A percentile compares a stretch with the other conserved stretches of the same genome.
Conservation (phyloP, 805 yeast genomes). For the Nematodospora valgi region DNA sequence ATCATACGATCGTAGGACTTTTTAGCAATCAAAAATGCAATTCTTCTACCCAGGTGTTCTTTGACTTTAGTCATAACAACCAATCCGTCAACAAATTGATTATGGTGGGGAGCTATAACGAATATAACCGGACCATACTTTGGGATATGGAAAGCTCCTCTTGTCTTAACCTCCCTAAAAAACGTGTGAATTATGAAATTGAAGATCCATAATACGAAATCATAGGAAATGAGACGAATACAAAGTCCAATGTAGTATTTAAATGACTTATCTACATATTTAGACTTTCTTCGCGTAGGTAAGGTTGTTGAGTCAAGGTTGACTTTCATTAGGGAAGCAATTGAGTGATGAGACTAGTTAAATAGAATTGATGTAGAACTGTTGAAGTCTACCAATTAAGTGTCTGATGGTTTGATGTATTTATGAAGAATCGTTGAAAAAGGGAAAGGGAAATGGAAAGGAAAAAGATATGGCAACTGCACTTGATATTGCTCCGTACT, state of each 20-base stretch:
- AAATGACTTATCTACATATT: slow-evolving; percentile 1
- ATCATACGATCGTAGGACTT: slow-evolving; percentile 29
- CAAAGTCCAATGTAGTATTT: slow-evolving; percentile 1
- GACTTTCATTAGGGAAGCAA: too few species aligned
- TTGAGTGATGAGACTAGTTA: too few species aligned
- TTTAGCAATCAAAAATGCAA: slow-evolving; percentile 37
- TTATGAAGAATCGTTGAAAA: too few species aligned
- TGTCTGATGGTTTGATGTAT: too few species aligned
- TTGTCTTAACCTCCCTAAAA: slow-evolving; percentile 35
- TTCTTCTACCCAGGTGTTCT: slow-evolving; percentile 26
- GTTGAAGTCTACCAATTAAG: too few species aligned
- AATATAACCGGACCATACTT: slow-evolving; percentile 34
- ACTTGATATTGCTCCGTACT: too few species aligned
- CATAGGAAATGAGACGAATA: slow-evolving; percentile 18
- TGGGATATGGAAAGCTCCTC: slow-evolving; percentile 40
- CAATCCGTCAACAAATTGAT: slow-evolving; percentile 39
- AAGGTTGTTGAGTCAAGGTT: too few species aligned
- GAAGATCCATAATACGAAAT: slow-evolving; percentile 31
- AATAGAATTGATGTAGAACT: too few species aligned
- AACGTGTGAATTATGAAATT: slow-evolving; percentile 35
- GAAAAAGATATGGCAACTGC: too few species aligned
- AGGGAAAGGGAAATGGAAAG: too few species aligned
- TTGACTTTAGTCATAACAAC: slow-evolving; percentile 36
- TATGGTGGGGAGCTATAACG: slow-evolving; percentile 43
- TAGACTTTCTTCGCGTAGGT: too few species aligned